These are phyloP conservation scores for Pseudogymnoascus sp. DNA, from an alignment of 2,329 filamentous ascomycete genomes.

Conservation along the genomic window DNA sequence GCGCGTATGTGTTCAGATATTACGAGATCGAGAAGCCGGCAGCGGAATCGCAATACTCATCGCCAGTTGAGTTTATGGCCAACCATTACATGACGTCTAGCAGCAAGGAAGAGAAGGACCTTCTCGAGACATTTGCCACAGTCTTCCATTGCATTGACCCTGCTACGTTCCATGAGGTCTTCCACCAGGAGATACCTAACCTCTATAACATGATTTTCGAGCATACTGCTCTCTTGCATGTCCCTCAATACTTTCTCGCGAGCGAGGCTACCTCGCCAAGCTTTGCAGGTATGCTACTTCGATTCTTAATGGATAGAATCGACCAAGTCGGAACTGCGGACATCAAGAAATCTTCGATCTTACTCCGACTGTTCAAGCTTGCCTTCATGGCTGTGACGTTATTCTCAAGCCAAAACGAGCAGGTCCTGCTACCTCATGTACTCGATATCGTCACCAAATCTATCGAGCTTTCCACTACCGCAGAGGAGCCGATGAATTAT, in stretches of 20 bases:
- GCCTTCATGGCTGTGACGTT: constrained; percentile 99
- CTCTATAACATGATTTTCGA: constrained; percentile 98
- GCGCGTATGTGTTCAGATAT: constrained; percentile 92
- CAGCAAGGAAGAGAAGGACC: constrained; percentile 92
- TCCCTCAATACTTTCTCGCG: constrained; percentile 97
- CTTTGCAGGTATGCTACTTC: constrained; percentile 95
- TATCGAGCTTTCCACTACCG: constrained; percentile 90
- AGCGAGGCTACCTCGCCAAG: constrained; percentile 96
- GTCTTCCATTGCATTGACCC: constrained; percentile 98
- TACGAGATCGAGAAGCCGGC: constrained; percentile 82
- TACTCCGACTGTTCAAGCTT: constrained; percentile 91
- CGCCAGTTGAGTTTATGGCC: constrained; percentile 84
- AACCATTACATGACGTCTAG: constrained; percentile 94
- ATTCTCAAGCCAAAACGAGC: constrained; percentile 90
- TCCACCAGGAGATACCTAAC: constrained; percentile 92
- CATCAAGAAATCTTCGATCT: constrained; percentile 84
- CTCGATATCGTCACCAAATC: constrained; percentile 97
- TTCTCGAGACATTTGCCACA: constrained; percentile 94
- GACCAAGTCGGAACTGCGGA: constrained; percentile 90
- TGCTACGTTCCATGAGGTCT: constrained; percentile 97
- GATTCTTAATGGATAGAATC: constrained; percentile 95
- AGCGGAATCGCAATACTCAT: constrained; percentile 66
- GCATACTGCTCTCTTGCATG: constrained; percentile 86
- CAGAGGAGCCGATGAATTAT: constrained; percentile 98
- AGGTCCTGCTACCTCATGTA: constrained; percentile 89